A percentile compares a stretch with the other conserved stretches of the same genome.
phyloP scores from a whole-genome alignment of 1,284 basidiomycete species.

The Pseudozyma hubeiensis region DNA sequence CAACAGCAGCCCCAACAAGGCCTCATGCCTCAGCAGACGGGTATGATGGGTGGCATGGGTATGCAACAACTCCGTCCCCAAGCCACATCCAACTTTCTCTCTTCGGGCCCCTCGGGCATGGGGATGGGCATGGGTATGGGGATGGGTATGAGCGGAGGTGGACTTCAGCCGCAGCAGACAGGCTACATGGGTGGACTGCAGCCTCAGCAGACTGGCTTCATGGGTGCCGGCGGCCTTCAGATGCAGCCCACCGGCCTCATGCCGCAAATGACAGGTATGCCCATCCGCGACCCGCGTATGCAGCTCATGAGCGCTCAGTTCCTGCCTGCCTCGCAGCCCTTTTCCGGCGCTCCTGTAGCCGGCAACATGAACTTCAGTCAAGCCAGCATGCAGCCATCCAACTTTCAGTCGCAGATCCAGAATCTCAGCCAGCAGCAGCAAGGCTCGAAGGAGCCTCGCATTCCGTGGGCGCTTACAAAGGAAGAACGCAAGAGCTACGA shows the following conservation, averaged over 20 bases:
- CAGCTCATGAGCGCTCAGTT: conserved; percentile 68
- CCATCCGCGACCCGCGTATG: conserved; percentile 64
- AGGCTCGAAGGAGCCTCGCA: conserved; percentile 78
- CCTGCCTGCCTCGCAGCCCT: conserved; percentile 66
- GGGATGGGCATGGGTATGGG: conserved; percentile 26
- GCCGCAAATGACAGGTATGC: conserved; percentile 68
- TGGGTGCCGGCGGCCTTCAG: conserved; percentile 50
- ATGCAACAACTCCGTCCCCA: conserved; percentile 42
- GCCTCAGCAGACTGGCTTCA: conserved; percentile 55
- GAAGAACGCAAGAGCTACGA: conserved; percentile 97
- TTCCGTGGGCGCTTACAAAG: conserved; percentile 89
- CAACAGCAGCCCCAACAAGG: conserved; percentile 42
- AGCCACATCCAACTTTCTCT: conserved; percentile 38
- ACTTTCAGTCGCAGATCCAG: conserved; percentile 65
- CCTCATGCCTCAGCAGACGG: conserved; percentile 37
- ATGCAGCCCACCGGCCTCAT: conserved; percentile 64
- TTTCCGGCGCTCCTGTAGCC: conserved; percentile 62
- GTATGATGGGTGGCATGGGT: conserved; percentile 43
- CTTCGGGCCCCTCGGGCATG: conserved; percentile 46
- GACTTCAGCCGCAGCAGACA: conserved; percentile 56
- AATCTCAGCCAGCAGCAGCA: conserved; percentile 74
- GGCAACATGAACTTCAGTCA: conserved; percentile 67
- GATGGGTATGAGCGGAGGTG: conserved; percentile 30
- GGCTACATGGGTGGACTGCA: conserved; percentile 57
- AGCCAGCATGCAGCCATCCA: conserved; percentile 65